Conservation (phyloP, 2,329 filamentous ascomycete species). For the Plectosphaerella sp. region DNA sequence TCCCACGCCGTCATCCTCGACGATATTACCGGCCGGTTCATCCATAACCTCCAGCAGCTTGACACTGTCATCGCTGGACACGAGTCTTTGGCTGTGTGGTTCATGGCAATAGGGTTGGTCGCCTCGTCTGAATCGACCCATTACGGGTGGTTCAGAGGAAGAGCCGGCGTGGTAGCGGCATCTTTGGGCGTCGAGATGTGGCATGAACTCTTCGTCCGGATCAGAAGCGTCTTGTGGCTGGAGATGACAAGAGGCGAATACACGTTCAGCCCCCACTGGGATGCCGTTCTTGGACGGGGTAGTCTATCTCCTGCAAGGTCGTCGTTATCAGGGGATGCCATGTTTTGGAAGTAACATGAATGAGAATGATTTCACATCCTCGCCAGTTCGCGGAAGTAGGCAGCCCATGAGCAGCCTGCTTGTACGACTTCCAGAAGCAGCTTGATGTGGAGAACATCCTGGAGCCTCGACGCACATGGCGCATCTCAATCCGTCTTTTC, state of each 20-base stretch:
- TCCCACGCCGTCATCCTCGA: slow-evolving; percentile 39
- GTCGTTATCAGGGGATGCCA: too few relatives aligned
- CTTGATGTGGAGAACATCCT: too few relatives aligned
- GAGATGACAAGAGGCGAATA: slow-evolving; percentile 12
- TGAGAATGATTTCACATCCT: too few relatives aligned
- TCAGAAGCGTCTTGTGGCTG: slow-evolving; percentile 24
- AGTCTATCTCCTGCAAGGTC: not conserved
- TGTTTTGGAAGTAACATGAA: too few relatives aligned
- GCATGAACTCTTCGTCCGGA: slow-evolving; percentile 6
- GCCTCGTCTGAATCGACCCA: slow-evolving; percentile 22
- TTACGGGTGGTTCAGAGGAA: slow-evolving; percentile 21
- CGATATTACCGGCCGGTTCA: slow-evolving; percentile 26
- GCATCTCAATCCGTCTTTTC: too few relatives aligned
- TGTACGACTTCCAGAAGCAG: too few relatives aligned
- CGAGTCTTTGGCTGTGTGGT: slow-evolving; percentile 32
- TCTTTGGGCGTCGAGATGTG: slow-evolving; percentile 1
- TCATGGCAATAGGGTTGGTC: slow-evolving; percentile 34
- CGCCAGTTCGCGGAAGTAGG: too few relatives aligned
- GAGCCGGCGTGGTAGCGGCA: slow-evolving; percentile 10
- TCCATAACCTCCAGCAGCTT: slow-evolving; percentile 19
- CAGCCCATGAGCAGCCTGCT: too few relatives aligned
- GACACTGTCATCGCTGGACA: slow-evolving; percentile 7
- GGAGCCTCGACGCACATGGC: too few relatives aligned
- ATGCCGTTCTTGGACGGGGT: slow-evolving; percentile 9
- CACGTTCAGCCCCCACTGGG: slow-evolving; percentile 21